Percentiles rank a stretch among this genome's conserved stretches.
These are phyloP conservation scores for Eruca vesicaria DNA, from an alignment of 441 rosid genomes.

Conservation along the genomic window DNA sequence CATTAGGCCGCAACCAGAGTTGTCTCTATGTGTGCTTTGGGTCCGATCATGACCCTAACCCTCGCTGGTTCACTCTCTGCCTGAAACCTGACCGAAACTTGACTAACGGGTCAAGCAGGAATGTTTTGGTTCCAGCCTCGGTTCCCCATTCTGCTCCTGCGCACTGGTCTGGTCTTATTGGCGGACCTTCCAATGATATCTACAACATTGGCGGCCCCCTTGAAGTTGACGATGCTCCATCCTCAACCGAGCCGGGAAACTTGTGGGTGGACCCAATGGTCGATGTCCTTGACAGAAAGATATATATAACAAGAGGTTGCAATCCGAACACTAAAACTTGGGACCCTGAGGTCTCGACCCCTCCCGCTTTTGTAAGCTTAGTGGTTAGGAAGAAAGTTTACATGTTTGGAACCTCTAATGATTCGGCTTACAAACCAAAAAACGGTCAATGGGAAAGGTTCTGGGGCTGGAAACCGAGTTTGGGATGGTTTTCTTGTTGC, in stretches of 20 bases:
- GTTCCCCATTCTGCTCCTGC: neutral
- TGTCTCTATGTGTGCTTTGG: conserved; percentile 14
- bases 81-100: neutral
- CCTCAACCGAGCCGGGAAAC: neutral
- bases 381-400: neutral
- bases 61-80: conserved; percentile 18
- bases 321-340: conserved; percentile 1
- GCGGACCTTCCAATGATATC: neutral
- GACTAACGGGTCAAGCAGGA: neutral
- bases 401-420: neutral
- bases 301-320: neutral
- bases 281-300: neutral
- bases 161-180: conserved; percentile 8
- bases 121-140: neutral
- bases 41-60: neutral
- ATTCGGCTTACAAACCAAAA: neutral
- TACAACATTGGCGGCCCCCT: neutral
- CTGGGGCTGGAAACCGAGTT: neutral
- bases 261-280: neutral
- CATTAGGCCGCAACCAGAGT: neutral
- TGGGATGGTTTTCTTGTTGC: conserved; percentile 8
- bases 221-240: neutral
- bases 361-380: neutral
- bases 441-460: conserved; percentile 1
- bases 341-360: neutral